phyloP scores from a whole-genome alignment of 2,329 filamentous ascomycete species.

The Neonectria punicea region DNA sequence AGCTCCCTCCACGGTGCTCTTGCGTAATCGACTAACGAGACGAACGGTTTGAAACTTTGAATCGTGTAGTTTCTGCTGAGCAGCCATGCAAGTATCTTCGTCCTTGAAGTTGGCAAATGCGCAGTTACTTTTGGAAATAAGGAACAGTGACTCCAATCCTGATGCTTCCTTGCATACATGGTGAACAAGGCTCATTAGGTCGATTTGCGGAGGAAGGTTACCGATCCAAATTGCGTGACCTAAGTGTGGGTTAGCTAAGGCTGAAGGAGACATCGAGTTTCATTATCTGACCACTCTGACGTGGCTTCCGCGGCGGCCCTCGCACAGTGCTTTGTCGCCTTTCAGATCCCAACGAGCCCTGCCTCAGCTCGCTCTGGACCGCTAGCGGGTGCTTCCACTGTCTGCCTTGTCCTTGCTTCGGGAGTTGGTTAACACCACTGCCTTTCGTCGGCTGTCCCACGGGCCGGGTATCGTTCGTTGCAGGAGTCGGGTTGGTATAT shows the following conservation, averaged over 20 bases:
- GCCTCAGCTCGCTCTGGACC: constrained; percentile 31
- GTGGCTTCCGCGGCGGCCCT: constrained; percentile 55
- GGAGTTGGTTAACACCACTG: constrained; percentile 15
- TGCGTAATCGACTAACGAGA: constrained; percentile 84
- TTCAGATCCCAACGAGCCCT: constrained; percentile 32
- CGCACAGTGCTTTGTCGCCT: constrained; percentile 44
- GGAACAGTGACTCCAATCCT: constrained; percentile 86
- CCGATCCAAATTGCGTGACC: constrained; percentile 97
- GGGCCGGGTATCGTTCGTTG: constrained; percentile 41
- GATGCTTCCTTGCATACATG: constrained; percentile 85
- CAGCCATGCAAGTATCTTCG: constrained; percentile 77
- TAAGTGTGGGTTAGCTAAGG: constrained; percentile 33
- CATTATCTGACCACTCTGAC: constrained; percentile 66
- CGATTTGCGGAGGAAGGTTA: constrained; percentile 86
- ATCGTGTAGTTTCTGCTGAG: constrained; percentile 88
- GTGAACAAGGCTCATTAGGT: constrained; percentile 85
- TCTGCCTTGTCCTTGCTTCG: constrained; percentile 41
- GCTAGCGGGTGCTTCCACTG: constrained; percentile 23
- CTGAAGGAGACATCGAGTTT: constrained; percentile 16
- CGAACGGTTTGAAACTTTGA: constrained; percentile 88
- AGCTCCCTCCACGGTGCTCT: constrained; percentile 59
- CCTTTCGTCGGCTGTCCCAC: constrained; percentile 30
- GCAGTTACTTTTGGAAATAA: constrained; percentile 97
- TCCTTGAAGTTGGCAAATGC: constrained; percentile 96
- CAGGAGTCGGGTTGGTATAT: constrained; percentile 45